phyloP scores from a whole-genome alignment of 805 yeast genomes.

The Schwanniomyces yamadae region DNA sequence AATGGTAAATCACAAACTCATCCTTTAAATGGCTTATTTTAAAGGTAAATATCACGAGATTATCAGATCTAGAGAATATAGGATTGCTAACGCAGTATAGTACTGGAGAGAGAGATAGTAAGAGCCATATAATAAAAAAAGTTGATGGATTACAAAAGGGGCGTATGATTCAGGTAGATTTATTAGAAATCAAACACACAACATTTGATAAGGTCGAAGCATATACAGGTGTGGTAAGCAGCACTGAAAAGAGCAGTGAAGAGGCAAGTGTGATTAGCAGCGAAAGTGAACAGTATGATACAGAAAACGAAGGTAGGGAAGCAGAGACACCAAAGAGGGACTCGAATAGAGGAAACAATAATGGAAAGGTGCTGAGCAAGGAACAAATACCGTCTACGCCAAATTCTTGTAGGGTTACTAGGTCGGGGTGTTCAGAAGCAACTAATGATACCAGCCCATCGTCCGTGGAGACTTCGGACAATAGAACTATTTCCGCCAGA shows the following conservation, averaged over 20 bases:
- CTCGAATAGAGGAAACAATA: background rate
- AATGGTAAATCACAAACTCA: too few species aligned
- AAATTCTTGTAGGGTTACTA: constrained; percentile 22
- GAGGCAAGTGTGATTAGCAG: background rate
- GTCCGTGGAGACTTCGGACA: constrained; percentile 12
- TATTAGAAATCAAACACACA: constrained; percentile 1
- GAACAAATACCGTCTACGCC: constrained; percentile 23
- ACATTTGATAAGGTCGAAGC: constrained; percentile 1
- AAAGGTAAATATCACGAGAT: too few species aligned
- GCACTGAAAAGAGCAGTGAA: background rate
- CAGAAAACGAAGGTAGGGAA: background rate
- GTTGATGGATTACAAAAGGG: too few species aligned
- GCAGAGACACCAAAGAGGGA: background rate
- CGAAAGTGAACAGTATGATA: background rate
- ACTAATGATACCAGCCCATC: constrained; percentile 28
- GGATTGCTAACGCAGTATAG: too few species aligned
- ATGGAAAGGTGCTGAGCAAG: too few species aligned
- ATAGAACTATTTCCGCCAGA: background rate
- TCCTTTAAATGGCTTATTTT: too few species aligned
- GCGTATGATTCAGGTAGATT: constrained; percentile 2
- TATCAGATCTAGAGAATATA: too few species aligned
- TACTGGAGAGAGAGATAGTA: too few species aligned
- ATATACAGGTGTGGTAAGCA: background rate
- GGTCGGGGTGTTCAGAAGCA: constrained; percentile 21
- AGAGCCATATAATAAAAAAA: too few species aligned